Percentiles rank a stretch among this genome's conserved stretches.
phyloP scores from a whole-genome alignment of 2,329 filamentous ascomycete species.

The Tolypocladium nubicola region DNA sequence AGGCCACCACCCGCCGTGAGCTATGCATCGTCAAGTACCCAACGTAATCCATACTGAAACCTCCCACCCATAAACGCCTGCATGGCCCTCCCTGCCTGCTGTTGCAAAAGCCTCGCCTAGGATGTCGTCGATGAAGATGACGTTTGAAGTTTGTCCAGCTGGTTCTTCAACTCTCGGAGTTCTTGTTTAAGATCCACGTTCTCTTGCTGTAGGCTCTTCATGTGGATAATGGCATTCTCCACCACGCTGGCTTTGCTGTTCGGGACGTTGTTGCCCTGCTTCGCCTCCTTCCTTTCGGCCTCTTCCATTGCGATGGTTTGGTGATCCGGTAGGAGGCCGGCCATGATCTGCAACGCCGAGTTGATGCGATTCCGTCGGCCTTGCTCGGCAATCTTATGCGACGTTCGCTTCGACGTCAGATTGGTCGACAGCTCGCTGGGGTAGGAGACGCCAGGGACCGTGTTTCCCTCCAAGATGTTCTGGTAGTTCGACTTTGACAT shows the following conservation, averaged over 20 bases:
- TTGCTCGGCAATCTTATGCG: constrained; percentile 96
- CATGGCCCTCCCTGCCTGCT: neutral
- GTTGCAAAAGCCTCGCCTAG: neutral
- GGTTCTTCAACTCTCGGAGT: constrained; percentile 26
- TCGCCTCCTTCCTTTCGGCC: constrained; percentile 36
- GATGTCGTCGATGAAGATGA: neutral
- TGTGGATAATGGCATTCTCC: constrained; percentile 94
- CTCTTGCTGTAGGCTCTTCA: constrained; percentile 72
- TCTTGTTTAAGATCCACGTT: constrained; percentile 57
- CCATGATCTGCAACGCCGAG: constrained; percentile 83
- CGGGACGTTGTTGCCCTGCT: constrained; percentile 42
- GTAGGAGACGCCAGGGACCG: constrained; percentile 81
- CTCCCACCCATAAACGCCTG: neutral
- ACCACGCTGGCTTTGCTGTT: constrained; percentile 95
- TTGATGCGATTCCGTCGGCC: constrained; percentile 93
- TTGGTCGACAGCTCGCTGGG: constrained; percentile 87
- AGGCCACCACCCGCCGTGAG: neutral
- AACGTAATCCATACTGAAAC: neutral
- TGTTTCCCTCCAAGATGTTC: constrained; percentile 88
- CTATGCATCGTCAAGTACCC: neutral
- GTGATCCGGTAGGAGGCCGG: constrained; percentile 63
- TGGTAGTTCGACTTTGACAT: constrained; percentile 97
- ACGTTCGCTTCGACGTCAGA: constrained; percentile 89
- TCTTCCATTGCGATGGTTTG: constrained; percentile 30
- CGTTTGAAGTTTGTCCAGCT: constrained; percentile 17